Evolutionary conservation across 1,139 yeast genomes (phyloP).

Genomic region (Blastobotrys illinoisensis): DNA sequence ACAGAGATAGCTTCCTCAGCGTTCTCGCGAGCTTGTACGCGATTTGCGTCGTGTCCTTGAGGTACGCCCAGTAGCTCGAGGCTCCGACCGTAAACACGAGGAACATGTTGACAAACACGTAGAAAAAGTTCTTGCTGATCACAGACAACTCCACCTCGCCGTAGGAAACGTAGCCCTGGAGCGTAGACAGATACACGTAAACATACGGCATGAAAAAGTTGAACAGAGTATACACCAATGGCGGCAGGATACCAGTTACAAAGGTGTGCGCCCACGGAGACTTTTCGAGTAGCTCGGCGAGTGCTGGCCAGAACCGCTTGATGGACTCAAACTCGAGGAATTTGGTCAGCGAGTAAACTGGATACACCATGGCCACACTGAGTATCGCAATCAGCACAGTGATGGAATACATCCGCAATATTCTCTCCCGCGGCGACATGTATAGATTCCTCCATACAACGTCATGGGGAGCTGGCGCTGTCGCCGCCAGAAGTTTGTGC

Average conservation of each 20-base stretch:
- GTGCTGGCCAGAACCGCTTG: constrained; percentile 62
- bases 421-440: constrained; percentile 51
- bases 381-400: constrained; percentile 59
- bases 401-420: constrained; percentile 54
- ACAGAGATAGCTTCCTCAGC: constrained; percentile 61
- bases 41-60: constrained; percentile 71
- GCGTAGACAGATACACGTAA: constrained; percentile 59
- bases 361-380: constrained; percentile 64
- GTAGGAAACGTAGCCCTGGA: constrained; percentile 72
- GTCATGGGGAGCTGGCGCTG: constrained; percentile 89
- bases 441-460: constrained; percentile 74
- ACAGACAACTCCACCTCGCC: constrained; percentile 79
- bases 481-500: constrained; percentile 59
- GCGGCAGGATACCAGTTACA: constrained; percentile 74
- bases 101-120: constrained; percentile 77
- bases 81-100: constrained; percentile 75
- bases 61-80: constrained; percentile 56
- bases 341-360: constrained; percentile 68
- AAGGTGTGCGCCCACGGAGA: constrained; percentile 56
- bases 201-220: constrained; percentile 71
- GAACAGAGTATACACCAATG: constrained; percentile 67
- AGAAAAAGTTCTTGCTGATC: constrained; percentile 75
- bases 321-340: constrained; percentile 66
- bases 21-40: constrained; percentile 75
- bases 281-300: constrained; percentile 56